Evolutionary conservation across 768 basidiomycete genomes (phyloP), one percentile per base, ranked within the genome.

Genomic region (Agrocybe praecox): DNA sequence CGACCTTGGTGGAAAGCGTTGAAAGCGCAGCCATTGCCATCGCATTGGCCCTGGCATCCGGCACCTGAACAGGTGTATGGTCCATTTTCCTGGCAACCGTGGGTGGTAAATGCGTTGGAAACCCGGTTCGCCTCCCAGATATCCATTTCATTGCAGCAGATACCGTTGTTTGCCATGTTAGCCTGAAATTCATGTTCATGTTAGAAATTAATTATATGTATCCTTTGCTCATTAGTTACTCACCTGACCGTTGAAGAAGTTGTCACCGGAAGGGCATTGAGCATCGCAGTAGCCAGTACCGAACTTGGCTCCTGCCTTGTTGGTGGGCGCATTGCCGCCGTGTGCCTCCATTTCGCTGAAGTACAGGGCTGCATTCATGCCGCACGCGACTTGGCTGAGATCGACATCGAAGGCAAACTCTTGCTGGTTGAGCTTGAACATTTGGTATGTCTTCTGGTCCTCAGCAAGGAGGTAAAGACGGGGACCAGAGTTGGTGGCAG

Each of bases 281-380:
- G 84, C 78, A 67, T 86, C 84, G 68, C 85, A 85, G 71, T 86
- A 86, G 14, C 85, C 85, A n/a, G 83, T 84, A 46, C 84, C 83
- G 69, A 80, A 86, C 67, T 81, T 71, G 46, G 75, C 72, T 29
- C 77, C 76, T 17, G 84, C 83, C 74, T 82, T 80, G 78, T 86
- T 86, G 63, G 61, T 71, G 32, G 81, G 71, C 54, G 74, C 56
- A 44, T 69, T 65, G 33, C 84, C 84, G 70, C 84, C 84, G 61
- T 85, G 83, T 11, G 76, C 76, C 62, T 80, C 83, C 84, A 85
- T 86, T 69, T 80, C 76, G 50, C 74, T 70, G 70, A 86, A 83
- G 75, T 86, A 86, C 54, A 86, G 71, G 11, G 84, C 84, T 62
- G 80, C 84, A 67, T 86, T 86, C 64, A 86, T 76, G 56, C 83